Evolutionary conservation across 306 rosid species (phyloP).

Genomic region (Fragaria vesca): DNA sequence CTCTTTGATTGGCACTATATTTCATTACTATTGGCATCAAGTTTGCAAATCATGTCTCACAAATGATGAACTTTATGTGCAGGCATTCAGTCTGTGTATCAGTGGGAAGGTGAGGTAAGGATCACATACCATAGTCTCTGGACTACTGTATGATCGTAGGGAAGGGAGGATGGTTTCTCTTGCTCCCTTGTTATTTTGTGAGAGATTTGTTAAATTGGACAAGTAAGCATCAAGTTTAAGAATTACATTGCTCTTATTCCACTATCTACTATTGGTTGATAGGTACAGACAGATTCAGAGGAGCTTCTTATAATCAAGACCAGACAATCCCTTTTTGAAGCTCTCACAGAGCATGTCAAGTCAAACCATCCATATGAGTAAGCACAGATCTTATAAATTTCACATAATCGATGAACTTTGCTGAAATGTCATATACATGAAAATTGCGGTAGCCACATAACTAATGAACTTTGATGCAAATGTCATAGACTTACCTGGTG

Average conservation of each 20-base stretch:
- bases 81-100: constrained; percentile 84
- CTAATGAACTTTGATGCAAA: background rate
- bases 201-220: background rate
- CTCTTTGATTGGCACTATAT: background rate
- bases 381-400: constrained; percentile 30
- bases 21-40: background rate
- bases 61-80: constrained; percentile 29
- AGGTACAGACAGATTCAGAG: constrained; percentile 82
- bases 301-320: constrained; percentile 90
- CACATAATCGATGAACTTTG: background rate
- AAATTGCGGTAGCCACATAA: background rate
- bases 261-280: constrained; percentile 26
- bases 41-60: background rate
- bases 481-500: background rate
- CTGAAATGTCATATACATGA: background rate
- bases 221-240: constrained; percentile 1
- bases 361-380: constrained; percentile 85
- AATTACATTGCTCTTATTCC: constrained; percentile 21
- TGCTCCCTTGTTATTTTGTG: background rate
- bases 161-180: constrained; percentile 7
- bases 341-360: constrained; percentile 77
- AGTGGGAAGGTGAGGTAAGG: constrained; percentile 93
- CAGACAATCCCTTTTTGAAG: constrained; percentile 85
- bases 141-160: constrained; percentile 5
- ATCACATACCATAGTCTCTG: constrained; percentile 7